Conservation (phyloP, 2,329 filamentous ascomycete genomes). For the Xylaria sp. region DNA sequence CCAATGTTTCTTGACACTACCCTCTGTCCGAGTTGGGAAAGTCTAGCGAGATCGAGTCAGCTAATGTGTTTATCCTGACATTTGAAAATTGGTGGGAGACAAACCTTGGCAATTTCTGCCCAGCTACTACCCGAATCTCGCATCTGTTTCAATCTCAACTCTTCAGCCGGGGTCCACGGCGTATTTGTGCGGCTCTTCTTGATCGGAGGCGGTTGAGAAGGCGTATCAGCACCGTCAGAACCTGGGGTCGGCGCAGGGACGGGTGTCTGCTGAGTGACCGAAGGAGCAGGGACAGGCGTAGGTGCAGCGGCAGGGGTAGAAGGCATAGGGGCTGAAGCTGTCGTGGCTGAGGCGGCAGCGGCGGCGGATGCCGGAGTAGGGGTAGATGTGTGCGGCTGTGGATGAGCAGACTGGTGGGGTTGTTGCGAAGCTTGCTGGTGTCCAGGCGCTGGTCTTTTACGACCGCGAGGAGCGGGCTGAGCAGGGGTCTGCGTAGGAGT, state of each 20-base stretch:
- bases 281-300: conserved; percentile 52
- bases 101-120: conserved; percentile 97
- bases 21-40: conserved; percentile 92
- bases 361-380: conserved; percentile 45
- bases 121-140: conserved; percentile 92
- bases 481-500: conserved; percentile 51
- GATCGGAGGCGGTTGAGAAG: conserved; percentile 62
- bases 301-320: conserved; percentile 52
- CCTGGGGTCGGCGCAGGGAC: conserved; percentile 45
- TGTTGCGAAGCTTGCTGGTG: conserved; percentile 40
- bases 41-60: conserved; percentile 63
- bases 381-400: conserved; percentile 41
- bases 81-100: not conserved
- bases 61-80: not conserved
- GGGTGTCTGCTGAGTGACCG: conserved; percentile 48
- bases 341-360: conserved; percentile 50
- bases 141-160: conserved; percentile 92
- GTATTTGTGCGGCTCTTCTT: conserved; percentile 99
- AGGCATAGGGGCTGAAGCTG: conserved; percentile 44
- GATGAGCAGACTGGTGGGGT: conserved; percentile 36
- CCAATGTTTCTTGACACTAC: conserved; percentile 99
- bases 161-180: conserved; percentile 95
- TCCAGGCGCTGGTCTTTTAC: conserved; percentile 49
- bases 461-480: conserved; percentile 49
- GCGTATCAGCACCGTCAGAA: conserved; percentile 50